phyloP scores from a whole-genome alignment of 176 grass and related monocot genomes.

The Musa troglodytarum region DNA sequence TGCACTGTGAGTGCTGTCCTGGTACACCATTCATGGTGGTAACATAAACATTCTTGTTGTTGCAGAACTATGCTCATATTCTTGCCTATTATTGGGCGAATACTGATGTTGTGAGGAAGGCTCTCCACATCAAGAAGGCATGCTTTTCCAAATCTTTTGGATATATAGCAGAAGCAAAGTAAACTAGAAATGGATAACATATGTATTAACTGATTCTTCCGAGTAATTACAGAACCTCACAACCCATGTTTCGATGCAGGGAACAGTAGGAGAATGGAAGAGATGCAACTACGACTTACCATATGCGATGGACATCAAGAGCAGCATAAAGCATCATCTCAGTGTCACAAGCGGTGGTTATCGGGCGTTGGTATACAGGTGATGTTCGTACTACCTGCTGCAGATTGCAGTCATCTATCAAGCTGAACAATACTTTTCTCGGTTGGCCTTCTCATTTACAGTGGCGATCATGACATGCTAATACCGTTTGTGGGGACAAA shows the following conservation, averaged over 20 bases:
- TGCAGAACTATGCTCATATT: slow-evolving; percentile 33
- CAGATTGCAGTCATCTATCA: background rate
- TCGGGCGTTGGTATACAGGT: slow-evolving; percentile 41
- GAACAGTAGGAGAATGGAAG: slow-evolving; percentile 31
- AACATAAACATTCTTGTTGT: background rate
- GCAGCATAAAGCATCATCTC: slow-evolving; percentile 38
- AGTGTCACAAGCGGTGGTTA: slow-evolving; percentile 42
- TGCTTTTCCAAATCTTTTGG: background rate
- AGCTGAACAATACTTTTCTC: no score
- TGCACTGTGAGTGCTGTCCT: background rate
- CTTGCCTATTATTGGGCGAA: slow-evolving; percentile 42
- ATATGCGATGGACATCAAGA: slow-evolving; percentile 22
- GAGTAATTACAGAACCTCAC: background rate
- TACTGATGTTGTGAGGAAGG: slow-evolving; percentile 16
- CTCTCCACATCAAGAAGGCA: slow-evolving; percentile 46
- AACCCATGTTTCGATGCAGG: slow-evolving; percentile 20
- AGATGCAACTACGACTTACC: slow-evolving; percentile 23
- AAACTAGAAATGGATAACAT: background rate
- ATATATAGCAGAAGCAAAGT: background rate
- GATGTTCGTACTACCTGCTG: background rate
- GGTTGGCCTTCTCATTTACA: background rate
- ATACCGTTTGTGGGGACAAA: slow-evolving; percentile 38
- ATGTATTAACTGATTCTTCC: background rate
- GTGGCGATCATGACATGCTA: slow-evolving; percentile 36
- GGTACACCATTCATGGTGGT: background rate